A percentile compares a stretch with the other conserved stretches of the same genome.
Conservation (phyloP, 1,139 yeast species). For the Tardiomyces blankii region DNA sequence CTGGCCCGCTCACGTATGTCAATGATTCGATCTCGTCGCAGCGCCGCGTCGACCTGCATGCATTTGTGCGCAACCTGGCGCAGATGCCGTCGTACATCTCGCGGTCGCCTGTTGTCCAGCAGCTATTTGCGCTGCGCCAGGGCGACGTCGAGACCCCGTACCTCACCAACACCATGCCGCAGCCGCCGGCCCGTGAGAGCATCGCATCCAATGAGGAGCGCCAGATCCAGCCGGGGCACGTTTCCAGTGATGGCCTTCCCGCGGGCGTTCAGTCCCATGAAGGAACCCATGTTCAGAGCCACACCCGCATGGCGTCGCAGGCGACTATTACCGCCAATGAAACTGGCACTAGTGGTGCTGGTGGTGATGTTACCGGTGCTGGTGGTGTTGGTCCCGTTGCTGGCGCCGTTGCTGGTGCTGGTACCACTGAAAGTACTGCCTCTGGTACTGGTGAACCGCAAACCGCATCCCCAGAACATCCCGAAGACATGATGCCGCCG, state of each 20-base stretch:
- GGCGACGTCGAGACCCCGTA: conserved; percentile 43
- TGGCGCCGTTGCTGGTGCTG: neutral
- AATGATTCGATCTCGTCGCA: conserved; percentile 81
- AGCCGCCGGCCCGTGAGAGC: conserved; percentile 16
- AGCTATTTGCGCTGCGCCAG: conserved; percentile 56
- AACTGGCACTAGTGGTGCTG: too few species aligned
- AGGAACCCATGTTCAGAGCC: too few species aligned
- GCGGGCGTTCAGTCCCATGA: neutral
- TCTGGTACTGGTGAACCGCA: neutral
- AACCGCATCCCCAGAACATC: neutral
- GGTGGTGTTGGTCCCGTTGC: too few species aligned
- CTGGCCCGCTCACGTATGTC: conserved; percentile 91
- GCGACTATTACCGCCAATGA: neutral
- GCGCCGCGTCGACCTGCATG: conserved; percentile 75
- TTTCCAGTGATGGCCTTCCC: too few species aligned
- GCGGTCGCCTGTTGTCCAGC: conserved; percentile 49
- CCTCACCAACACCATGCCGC: conserved; percentile 33
- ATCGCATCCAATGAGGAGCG: neutral
- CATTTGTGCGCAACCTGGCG: conserved; percentile 65
- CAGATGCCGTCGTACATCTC: conserved; percentile 71
- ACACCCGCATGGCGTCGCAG: neutral
- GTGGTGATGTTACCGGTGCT: too few species aligned
- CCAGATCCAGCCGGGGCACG: neutral
- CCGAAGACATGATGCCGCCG: neutral
- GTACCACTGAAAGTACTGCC: neutral